Evolutionary conservation across 73 alveolate genomes (phyloP), one percentile per base, ranked within the genome.

Genomic region (Breviolum minutum): DNA sequence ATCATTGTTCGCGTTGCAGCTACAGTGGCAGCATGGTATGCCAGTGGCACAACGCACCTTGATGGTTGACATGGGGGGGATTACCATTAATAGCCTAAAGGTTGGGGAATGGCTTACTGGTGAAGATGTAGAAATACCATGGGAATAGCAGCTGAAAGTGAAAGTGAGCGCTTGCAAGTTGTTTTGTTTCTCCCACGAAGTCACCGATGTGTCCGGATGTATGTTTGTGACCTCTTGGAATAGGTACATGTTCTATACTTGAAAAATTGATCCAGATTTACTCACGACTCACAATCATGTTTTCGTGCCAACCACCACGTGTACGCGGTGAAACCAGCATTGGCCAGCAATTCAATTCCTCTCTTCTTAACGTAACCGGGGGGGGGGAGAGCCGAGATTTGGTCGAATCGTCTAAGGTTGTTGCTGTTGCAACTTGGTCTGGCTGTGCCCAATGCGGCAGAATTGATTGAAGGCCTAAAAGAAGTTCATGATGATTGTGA

Each of bases 21-120:
- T 5, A 86, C 94, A 7, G 80, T 86, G 94, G 94, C 94, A 62
- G 62, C 94, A 13, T 86, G 94, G 94, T 86, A 86, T 63, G 94
- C 94, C 81, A 63, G 80, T 26, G 94, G 94, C 94, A 63, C 94
- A 1, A 29, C 79, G 94, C 22, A 27, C 19, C 94, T 86, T 29
- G 17, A 66, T 17, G 74, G 74, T 13, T 17, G 74, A n/a, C 17
- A 13, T 66, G 24, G 24, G 74, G 74, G 74, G 11, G 74, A 17
- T 66, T 11, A 17, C 24, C 11, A 66, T 11, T 11, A 66, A 66
- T 17, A 11, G 74, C 24, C 24, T 66, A 13, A 13, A 11, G 74
- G 74, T 66, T 66, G 11, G 11, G 24, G 24, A 17, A 17, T 66
- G 74, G 74, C 74, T 66, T 66, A 11, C 77, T 14, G 77, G 77